Conservation (phyloP, 768 basidiomycete species). For the Lenzites betulinus region DNA sequence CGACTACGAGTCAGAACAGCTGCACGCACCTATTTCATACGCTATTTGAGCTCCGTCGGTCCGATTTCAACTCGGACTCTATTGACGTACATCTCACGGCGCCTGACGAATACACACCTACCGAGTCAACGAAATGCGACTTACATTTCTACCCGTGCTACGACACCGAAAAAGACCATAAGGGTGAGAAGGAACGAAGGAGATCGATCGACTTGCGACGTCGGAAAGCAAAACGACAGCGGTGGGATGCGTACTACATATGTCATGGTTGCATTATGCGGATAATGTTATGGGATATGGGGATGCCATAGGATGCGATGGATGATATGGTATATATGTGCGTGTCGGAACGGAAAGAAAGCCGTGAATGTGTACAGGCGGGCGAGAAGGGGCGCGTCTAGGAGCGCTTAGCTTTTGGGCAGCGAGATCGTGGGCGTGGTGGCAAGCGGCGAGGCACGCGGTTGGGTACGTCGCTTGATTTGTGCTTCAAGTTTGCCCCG, state of each 20-base stretch:
- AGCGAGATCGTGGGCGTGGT: slow-evolving; percentile 18
- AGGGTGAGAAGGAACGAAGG: too few relatives aligned
- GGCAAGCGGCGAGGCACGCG: slow-evolving; percentile 29
- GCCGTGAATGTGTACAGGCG: neutral
- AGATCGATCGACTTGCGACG: neutral
- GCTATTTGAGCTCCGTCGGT: too few relatives aligned
- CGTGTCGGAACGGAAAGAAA: neutral
- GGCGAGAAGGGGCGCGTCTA: neutral
- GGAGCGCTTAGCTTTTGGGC: slow-evolving; percentile 11
- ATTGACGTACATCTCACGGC: too few relatives aligned
- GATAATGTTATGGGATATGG: neutral
- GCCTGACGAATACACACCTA: too few relatives aligned
- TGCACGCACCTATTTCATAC: too few relatives aligned
- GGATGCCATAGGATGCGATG: neutral
- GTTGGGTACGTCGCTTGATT: slow-evolving; percentile 58
- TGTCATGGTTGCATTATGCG: neutral
- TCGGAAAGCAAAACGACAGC: neutral
- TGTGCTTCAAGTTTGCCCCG: slow-evolving; percentile 76
- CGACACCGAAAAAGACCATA: too few relatives aligned
- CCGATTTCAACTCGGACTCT: too few relatives aligned
- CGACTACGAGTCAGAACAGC: too few relatives aligned
- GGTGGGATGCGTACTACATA: neutral
- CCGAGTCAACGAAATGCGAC: too few relatives aligned
- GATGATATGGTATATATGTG: neutral
- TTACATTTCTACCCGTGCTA: too few relatives aligned